Base-by-base conservation (phyloP, 2,329 filamentous ascomycete species). In the Aureobasidium uvarum region DNA sequence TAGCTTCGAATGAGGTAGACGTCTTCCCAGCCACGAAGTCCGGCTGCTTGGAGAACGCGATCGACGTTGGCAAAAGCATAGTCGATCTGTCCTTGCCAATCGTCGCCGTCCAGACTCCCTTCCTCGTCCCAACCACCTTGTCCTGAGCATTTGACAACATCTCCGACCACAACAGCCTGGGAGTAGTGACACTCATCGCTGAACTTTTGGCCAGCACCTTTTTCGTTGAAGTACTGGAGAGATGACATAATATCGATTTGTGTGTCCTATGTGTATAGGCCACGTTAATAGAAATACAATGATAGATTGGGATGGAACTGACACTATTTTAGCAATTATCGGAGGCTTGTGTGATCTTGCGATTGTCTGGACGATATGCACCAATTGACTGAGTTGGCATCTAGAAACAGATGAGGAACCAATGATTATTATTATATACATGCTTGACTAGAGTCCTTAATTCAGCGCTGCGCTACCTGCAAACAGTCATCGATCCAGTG, bases 21-120 rank as follows among this genome's bases (percentile, higher is more conserved):
- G 11, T 56, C 52, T 43, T 56, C 36, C 20, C 23, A 56, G 11
- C 52, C 52, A 28, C 20, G 5, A 1, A 56, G 20, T 8, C 36
- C 36, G 7, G 52, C 36, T n/a, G 52, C 52, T 18, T 55, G 13
- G 6, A 55, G 52, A 4, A 55, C 33, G 2, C 31, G 28, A 20
- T 54, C 50, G 14, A 54, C 50, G 33, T 54, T 54, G 33, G 38
- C 51, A 25, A 54, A 54, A 4, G 51, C 51, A 38, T 54, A 39
- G 33, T 54, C 51, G n/a, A 54, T 54, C 25, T 54, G 50, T 14
- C 31, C 18, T 31, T 54, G 1, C 50, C 51, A 54, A 13, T 39
- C 51, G 6, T 39, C 16, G 18, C n/a, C 10, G 31, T 23, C 13
- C n/a, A 38, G 33, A 10, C 38, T n/a, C 14, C 6, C 51, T 2